Conservation (phyloP, 192 early-diverging fungal genomes). For the Coemansia sp. region DNA sequence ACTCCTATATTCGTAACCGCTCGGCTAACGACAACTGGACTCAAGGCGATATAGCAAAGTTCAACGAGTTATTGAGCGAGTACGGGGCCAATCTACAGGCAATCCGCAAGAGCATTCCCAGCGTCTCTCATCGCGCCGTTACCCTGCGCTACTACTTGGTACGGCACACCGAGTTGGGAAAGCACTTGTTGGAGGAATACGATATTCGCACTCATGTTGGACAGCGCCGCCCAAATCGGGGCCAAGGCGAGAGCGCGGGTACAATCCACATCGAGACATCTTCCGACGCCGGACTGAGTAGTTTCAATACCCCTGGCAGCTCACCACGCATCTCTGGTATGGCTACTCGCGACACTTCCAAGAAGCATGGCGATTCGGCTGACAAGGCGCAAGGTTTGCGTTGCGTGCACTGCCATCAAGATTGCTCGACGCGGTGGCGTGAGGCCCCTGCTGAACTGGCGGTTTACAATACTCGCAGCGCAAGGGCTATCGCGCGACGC, state of each 20-base stretch:
- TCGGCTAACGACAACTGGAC: constrained; percentile 62
- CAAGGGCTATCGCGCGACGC: constrained; percentile 24
- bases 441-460: constrained; percentile 33
- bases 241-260: constrained; percentile 39
- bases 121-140: constrained; percentile 53
- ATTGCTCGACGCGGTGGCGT: constrained; percentile 31
- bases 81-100: constrained; percentile 68
- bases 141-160: constrained; percentile 67
- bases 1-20: constrained; percentile 55
- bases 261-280: constrained; percentile 39
- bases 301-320: constrained; percentile 34
- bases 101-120: constrained; percentile 58
- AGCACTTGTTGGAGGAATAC: constrained; percentile 63
- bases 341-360: constrained; percentile 19
- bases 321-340: constrained; percentile 26
- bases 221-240: constrained; percentile 42
- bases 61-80: constrained; percentile 64
- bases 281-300: constrained; percentile 35
- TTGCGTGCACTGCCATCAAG: constrained; percentile 45
- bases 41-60: constrained; percentile 53
- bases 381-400: constrained; percentile 7
- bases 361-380: neutral
- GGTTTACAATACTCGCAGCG: constrained; percentile 39
- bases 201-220: constrained; percentile 57
- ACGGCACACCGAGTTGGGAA: constrained; percentile 61